Percentiles rank a stretch among this genome's conserved stretches.
Conservation (phyloP, 1,139 yeast genomes). For the Saccharomyces hybrid region DNA sequence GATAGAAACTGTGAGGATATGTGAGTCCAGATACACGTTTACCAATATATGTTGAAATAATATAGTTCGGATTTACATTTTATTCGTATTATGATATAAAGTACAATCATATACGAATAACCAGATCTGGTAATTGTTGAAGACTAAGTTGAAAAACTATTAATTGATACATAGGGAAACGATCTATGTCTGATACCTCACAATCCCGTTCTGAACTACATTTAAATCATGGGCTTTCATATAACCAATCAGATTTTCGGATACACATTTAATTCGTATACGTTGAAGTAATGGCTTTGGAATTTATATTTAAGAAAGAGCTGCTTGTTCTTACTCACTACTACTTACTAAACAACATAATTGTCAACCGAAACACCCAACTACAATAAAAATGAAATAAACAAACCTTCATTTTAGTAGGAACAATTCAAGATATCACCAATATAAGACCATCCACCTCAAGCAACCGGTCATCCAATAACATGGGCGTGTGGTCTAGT, state of each 20-base stretch:
- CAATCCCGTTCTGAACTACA: neutral
- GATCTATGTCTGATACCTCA: neutral
- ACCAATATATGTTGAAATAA: neutral
- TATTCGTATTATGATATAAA: neutral
- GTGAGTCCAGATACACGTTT: neutral
- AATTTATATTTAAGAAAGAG: neutral
- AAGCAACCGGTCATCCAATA: neutral
- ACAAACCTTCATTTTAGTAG: neutral
- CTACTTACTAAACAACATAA: neutral
- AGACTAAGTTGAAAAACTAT: neutral
- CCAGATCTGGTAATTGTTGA: neutral
- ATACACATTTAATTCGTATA: neutral
- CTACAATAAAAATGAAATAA: neutral
- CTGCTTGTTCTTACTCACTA: neutral
- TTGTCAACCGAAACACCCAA: neutral
- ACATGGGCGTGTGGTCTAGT: constrained; percentile 8
- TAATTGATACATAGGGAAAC: neutral
- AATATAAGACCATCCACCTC: neutral
- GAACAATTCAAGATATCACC: neutral
- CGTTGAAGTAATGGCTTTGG: neutral
- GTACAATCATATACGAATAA: neutral
- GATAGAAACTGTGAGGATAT: neutral
- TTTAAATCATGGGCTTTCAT: neutral
- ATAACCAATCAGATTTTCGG: neutral
- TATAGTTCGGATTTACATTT: neutral